Conservation (phyloP, 371 early-diverging fungal species). For the Enteropsectra breve region DNA sequence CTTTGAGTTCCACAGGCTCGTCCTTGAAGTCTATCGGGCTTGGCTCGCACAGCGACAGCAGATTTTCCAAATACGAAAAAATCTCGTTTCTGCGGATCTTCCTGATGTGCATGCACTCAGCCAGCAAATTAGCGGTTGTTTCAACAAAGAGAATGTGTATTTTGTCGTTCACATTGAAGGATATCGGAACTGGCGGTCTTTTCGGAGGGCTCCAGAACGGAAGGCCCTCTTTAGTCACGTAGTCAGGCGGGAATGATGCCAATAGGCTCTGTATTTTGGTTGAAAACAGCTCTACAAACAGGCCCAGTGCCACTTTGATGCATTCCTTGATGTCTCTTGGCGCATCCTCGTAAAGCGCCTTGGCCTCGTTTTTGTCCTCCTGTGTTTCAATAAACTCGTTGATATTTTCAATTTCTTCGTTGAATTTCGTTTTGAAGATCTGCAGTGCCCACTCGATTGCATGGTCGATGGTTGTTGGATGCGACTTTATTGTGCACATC, state of each 20-base stretch:
- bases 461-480: constrained; percentile 96
- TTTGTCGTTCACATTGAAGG: constrained; percentile 62
- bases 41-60: constrained; percentile 38
- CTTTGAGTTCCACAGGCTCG: constrained; percentile 62
- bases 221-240: constrained; percentile 66
- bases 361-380: neutral
- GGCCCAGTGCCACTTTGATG: constrained; percentile 31
- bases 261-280: constrained; percentile 50
- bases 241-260: constrained; percentile 64
- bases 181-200: constrained; percentile 72
- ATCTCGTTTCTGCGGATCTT: constrained; percentile 73
- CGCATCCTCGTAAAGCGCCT: constrained; percentile 68
- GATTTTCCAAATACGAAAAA: constrained; percentile 70
- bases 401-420: neutral
- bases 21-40: constrained; percentile 9
- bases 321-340: constrained; percentile 70
- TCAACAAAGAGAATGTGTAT: constrained; percentile 80
- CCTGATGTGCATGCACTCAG: constrained; percentile 65
- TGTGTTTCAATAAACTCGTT: neutral
- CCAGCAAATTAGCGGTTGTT: constrained; percentile 75
- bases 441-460: constrained; percentile 97
- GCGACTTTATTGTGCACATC: constrained; percentile 96
- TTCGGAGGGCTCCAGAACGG: constrained; percentile 98
- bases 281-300: constrained; percentile 47
- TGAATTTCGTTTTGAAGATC: constrained; percentile 83